phyloP scores from a whole-genome alignment of 2,329 filamentous ascomycete species.

The Hymenoscyphus fraxineus region DNA sequence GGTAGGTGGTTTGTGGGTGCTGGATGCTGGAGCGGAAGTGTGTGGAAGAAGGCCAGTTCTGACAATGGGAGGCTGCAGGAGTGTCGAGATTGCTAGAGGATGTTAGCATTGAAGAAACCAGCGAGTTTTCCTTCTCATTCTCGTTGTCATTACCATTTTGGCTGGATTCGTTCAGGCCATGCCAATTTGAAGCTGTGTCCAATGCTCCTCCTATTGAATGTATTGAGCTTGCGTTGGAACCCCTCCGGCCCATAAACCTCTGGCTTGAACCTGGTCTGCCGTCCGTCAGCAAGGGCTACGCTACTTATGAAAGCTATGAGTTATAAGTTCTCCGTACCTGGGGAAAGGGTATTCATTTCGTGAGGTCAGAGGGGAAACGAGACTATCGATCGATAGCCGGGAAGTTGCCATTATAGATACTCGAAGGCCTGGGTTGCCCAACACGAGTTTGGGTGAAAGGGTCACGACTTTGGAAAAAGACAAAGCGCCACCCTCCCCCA shows the following conservation, averaged over 20 bases:
- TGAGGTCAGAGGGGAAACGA: constrained; percentile 38
- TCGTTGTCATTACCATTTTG: constrained; percentile 94
- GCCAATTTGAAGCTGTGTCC: constrained; percentile 59
- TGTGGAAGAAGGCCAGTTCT: constrained; percentile 82
- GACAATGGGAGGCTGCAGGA: constrained; percentile 87
- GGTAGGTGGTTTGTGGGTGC: constrained; percentile 76
- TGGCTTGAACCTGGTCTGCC: constrained; percentile 31
- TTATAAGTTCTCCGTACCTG: constrained; percentile 36
- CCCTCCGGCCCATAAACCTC: constrained; percentile 57
- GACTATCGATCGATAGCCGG: constrained; percentile 46
- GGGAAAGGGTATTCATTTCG: constrained; percentile 52
- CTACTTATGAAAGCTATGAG: constrained; percentile 30
- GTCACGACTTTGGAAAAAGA: constrained; percentile 7
- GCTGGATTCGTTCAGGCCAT: constrained; percentile 66
- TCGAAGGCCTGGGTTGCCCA: constrained; percentile 7
- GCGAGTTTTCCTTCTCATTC: neutral
- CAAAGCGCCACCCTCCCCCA: constrained; percentile 26
- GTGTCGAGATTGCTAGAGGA: constrained; percentile 85
- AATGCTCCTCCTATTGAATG: constrained; percentile 81
- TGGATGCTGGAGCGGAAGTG: constrained; percentile 64
- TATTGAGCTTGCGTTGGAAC: constrained; percentile 78
- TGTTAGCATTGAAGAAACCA: constrained; percentile 86
- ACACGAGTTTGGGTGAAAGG: neutral
- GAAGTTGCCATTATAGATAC: constrained; percentile 38
- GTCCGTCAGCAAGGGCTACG: constrained; percentile 38